Percentiles rank a stretch among this genome's conserved stretches.
Evolutionary conservation across 768 basidiomycete species (phyloP).

Genomic region (Albatrellus ellisii): DNA sequence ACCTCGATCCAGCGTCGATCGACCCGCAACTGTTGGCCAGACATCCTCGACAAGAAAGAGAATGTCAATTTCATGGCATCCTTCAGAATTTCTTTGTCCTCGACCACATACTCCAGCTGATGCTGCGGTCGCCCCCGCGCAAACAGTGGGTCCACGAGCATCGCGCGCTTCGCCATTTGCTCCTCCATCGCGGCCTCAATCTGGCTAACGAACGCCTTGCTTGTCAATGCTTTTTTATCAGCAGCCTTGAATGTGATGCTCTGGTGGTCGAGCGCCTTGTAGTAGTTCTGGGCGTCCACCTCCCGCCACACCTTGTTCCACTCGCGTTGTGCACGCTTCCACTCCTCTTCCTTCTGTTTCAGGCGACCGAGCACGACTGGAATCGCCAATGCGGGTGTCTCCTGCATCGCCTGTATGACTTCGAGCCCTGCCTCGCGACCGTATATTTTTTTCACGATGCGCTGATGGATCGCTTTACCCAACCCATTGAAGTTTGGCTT

Average conservation of each 20-base stretch:
- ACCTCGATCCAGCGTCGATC: constrained; percentile 69
- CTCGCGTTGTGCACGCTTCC: constrained; percentile 93
- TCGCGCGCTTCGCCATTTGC: constrained; percentile 63
- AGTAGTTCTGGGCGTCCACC: constrained; percentile 88
- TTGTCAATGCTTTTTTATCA: constrained; percentile 76
- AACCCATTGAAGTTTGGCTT: constrained; percentile 83
- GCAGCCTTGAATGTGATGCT: constrained; percentile 79
- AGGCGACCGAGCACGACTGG: constrained; percentile 82
- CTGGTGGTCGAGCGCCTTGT: constrained; percentile 89
- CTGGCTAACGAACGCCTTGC: constrained; percentile 69
- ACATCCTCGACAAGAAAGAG: constrained; percentile 85
- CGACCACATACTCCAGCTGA: constrained; percentile 70
- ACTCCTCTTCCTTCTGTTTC: constrained; percentile 96
- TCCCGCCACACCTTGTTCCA: constrained; percentile 99
- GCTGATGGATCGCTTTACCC: constrained; percentile 77
- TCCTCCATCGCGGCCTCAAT: constrained; percentile 78
- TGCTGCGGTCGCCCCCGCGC: constrained; percentile 54
- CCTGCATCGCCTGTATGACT: constrained; percentile 81
- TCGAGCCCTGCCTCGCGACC: constrained; percentile 76
- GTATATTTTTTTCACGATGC: constrained; percentile 96
- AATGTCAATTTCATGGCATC: constrained; percentile 83
- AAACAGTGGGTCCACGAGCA: constrained; percentile 36
- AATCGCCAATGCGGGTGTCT: constrained; percentile 77
- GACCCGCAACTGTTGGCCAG: constrained; percentile 73
- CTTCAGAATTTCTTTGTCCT: constrained; percentile 65